Percentiles rank a stretch among this genome's conserved stretches.
phyloP scores from a whole-genome alignment of 2,329 filamentous ascomycete species.

The Xylariaceae sp. region DNA sequence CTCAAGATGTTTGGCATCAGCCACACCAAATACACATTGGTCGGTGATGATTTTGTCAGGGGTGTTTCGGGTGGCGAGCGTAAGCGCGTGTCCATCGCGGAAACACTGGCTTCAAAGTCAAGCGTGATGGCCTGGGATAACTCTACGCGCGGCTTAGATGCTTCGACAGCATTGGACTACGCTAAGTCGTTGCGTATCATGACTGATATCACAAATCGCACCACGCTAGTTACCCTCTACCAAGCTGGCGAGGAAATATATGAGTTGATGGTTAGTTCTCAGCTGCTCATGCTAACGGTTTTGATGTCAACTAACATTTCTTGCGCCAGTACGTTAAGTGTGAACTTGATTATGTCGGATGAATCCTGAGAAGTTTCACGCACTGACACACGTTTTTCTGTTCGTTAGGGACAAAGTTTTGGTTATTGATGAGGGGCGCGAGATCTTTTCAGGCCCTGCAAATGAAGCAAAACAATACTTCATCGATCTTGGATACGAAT shows the following conservation, averaged over 20 bases:
- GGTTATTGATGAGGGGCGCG: slow-evolving; percentile 68
- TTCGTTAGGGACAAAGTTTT: slow-evolving; percentile 64
- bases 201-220: slow-evolving; percentile 70
- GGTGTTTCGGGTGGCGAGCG: slow-evolving; percentile 79
- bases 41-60: slow-evolving; percentile 70
- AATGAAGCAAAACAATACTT: slow-evolving; percentile 65
- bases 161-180: slow-evolving; percentile 76
- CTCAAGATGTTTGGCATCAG: slow-evolving; percentile 76
- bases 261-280: slow-evolving; percentile 44
- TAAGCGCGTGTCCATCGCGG: slow-evolving; percentile 76
- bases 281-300: too few relatives aligned
- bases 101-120: slow-evolving; percentile 71
- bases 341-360: too few relatives aligned
- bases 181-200: slow-evolving; percentile 67
- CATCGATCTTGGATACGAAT: slow-evolving; percentile 64
- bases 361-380: too few relatives aligned
- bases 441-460: slow-evolving; percentile 60
- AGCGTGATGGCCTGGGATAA: slow-evolving; percentile 80
- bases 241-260: slow-evolving; percentile 45
- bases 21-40: slow-evolving; percentile 71
- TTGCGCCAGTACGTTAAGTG: too few relatives aligned
- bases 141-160: slow-evolving; percentile 74
- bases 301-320: too few relatives aligned
- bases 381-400: too few relatives aligned
- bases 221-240: slow-evolving; percentile 43